These are phyloP conservation scores for Cymbopogon flexuosus DNA, from an alignment of 202 grass and related monocot genomes.

Conservation along the genomic window DNA sequence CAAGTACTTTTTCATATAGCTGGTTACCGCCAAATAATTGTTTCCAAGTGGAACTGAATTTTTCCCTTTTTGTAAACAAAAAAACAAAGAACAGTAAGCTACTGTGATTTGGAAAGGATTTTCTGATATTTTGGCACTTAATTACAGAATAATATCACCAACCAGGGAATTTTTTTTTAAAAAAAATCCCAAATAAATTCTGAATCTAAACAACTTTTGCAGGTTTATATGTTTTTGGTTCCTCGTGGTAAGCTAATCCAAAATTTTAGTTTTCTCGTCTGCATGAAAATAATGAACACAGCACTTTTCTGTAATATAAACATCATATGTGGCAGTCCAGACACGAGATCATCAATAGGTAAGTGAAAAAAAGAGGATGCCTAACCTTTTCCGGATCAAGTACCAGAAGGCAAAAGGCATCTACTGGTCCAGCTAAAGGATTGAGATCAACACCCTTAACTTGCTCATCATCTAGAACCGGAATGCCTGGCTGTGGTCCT, in stretches of 20 bases:
- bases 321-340: neutral
- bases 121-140: neutral
- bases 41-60: neutral
- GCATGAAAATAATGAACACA: neutral
- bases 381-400: constrained; percentile 79
- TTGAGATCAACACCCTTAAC: constrained; percentile 46
- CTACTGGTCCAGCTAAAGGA: constrained; percentile 58
- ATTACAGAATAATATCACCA: neutral
- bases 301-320: neutral
- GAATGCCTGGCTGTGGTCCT: constrained; percentile 61
- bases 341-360: neutral
- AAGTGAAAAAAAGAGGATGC: neutral
- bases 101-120: neutral
- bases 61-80: neutral
- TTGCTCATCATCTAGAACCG: constrained; percentile 39
- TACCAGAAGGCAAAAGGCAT: constrained; percentile 67
- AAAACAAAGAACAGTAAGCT: neutral
- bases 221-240: neutral
- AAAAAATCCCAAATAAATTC: neutral
- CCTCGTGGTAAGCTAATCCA: neutral
- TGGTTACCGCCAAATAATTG: neutral
- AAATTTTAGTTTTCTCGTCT: neutral
- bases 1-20: neutral
- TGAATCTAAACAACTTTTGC: neutral
- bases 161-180: neutral